Percentiles rank a stretch among this genome's conserved stretches.
These are phyloP conservation scores for Microascus cirrosus DNA, from an alignment of 2,329 filamentous ascomycete species.

Conservation along the genomic window DNA sequence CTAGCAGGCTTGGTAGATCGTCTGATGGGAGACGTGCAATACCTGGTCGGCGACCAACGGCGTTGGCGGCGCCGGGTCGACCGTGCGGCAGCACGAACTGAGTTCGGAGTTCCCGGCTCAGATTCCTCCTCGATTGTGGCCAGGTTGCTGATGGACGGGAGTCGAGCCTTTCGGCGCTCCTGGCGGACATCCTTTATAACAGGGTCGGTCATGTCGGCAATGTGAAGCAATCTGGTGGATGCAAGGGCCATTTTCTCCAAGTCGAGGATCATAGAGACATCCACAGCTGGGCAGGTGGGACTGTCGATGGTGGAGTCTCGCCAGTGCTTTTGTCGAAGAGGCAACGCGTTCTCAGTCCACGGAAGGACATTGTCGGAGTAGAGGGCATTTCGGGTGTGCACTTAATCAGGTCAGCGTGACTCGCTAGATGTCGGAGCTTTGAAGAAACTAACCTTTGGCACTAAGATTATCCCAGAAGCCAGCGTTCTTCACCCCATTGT, in stretches of 20 bases:
- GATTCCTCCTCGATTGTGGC: neutral
- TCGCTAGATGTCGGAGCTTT: neutral
- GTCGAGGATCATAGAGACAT: neutral
- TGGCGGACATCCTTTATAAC: neutral
- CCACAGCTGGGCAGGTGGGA: neutral
- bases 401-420: neutral
- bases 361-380: neutral
- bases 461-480: constrained; percentile 3
- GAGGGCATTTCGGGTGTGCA: neutral
- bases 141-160: neutral
- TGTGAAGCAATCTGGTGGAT: neutral
- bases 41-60: neutral
- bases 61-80: neutral
- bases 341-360: neutral
- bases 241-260: neutral
- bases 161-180: neutral
- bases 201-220: neutral
- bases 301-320: neutral
- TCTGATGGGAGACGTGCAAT: neutral
- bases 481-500: neutral
- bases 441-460: neutral
- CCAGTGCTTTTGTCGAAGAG: neutral
- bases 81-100: neutral
- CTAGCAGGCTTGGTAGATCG: neutral
- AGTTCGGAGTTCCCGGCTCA: neutral